A percentile compares a stretch with the other conserved stretches of the same genome.
phyloP scores from a whole-genome alignment of 2,329 filamentous ascomycete genomes.

The Exophiala alcalophila region DNA sequence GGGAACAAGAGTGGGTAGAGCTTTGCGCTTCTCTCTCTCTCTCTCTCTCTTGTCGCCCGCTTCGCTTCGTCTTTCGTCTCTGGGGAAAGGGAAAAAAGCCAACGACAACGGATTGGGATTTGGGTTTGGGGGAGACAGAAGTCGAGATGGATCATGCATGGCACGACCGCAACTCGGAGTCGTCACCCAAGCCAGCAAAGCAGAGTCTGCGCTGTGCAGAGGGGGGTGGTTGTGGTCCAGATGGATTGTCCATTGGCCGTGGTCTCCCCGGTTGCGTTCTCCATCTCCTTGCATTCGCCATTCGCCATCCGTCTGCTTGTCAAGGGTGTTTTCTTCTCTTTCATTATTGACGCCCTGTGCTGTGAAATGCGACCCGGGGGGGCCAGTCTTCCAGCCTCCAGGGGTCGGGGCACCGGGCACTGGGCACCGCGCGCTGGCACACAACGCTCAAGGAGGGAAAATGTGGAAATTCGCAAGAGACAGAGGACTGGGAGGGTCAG shows the following conservation, averaged over 20 bases:
- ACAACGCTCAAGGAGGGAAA: conserved; percentile 2
- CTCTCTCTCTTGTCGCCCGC: too few relatives aligned
- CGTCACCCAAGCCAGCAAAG: conserved; percentile 1
- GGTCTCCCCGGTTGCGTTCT: conserved; percentile 1
- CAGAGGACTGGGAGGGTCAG: too few relatives aligned
- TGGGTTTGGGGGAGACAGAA: neutral
- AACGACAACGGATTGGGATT: conserved; percentile 1
- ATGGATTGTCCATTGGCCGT: conserved; percentile 8
- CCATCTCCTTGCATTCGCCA: conserved; percentile 21
- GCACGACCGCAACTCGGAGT: neutral
- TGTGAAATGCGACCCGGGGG: too few relatives aligned
- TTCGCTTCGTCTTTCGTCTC: too few relatives aligned
- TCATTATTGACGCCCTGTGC: too few relatives aligned
- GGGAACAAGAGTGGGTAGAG: conserved; percentile 15
- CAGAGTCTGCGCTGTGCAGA: too few relatives aligned
- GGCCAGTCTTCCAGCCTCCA: too few relatives aligned
- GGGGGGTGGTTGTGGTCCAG: conserved; percentile 6
- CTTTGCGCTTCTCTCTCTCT: conserved; percentile 5
- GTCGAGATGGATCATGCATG: conserved; percentile 2
- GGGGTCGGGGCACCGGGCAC: too few relatives aligned
- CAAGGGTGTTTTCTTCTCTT: too few relatives aligned
- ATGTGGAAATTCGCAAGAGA: conserved; percentile 24
- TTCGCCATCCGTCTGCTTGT: too few relatives aligned
- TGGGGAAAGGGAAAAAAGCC: conserved; percentile 7
- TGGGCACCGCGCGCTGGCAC: too few relatives aligned